These are phyloP conservation scores for Lasiodiplodia gonubiensis DNA, from an alignment of 2,329 filamentous ascomycete genomes.

Conservation along the genomic window DNA sequence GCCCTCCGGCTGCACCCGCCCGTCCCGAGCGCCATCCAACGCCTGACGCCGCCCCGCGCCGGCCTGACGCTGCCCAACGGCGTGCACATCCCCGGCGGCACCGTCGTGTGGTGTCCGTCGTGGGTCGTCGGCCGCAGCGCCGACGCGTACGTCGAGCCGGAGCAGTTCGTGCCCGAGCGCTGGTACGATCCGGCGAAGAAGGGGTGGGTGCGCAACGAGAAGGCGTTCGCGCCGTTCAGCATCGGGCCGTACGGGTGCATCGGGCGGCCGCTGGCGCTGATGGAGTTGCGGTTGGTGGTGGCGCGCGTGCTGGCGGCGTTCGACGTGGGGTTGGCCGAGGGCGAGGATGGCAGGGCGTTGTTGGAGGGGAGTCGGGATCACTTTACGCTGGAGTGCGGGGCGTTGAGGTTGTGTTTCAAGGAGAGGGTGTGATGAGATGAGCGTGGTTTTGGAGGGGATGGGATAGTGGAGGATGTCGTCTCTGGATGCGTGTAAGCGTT, in stretches of 20 bases:
- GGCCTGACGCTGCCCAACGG: constrained; percentile 23
- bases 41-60: constrained; percentile 43
- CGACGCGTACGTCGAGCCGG: constrained; percentile 5
- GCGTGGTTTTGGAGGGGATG: background rate
- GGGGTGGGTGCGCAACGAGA: constrained; percentile 37
- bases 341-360: constrained; percentile 10
- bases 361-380: constrained; percentile 20
- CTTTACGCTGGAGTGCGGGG: constrained; percentile 22
- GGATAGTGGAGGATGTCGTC: too few relatives aligned
- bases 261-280: constrained; percentile 14
- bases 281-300: constrained; percentile 55
- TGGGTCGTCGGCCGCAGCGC: constrained; percentile 29
- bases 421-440: constrained; percentile 9
- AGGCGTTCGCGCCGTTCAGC: constrained; percentile 18
- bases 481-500: too few relatives aligned
- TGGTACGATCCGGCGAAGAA: constrained; percentile 29
- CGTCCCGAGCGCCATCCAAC: constrained; percentile 45
- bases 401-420: constrained; percentile 12
- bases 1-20: constrained; percentile 50
- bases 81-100: constrained; percentile 41
- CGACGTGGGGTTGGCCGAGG: constrained; percentile 51
- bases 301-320: constrained; percentile 67
- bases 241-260: constrained; percentile 4
- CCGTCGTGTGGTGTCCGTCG: constrained; percentile 34
- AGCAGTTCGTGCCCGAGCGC: constrained; percentile 10